Evolutionary conservation across 2,329 filamentous ascomycete genomes (phyloP), one percentile per base, ranked within the genome.

Genomic region (Trichoderma simmonsii): DNA sequence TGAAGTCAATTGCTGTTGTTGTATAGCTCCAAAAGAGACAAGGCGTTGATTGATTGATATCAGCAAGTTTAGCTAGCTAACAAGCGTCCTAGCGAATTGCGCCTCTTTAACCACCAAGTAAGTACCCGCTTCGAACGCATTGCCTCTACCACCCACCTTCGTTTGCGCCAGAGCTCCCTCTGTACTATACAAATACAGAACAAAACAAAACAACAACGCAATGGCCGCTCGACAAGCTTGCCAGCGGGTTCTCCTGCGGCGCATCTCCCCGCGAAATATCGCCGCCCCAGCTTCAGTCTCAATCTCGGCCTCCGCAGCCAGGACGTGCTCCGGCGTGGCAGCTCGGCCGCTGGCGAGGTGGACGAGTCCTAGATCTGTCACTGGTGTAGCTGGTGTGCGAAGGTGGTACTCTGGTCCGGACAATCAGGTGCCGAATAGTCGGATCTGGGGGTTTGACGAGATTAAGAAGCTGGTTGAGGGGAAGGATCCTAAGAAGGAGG

Each of bases 391-490:
- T 48, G 65, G 63, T 36, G 62, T 62, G 57, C 69, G 78, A 11
- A 75, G 76, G 43, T 82, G 80, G 73, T 82, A 80, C 30, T 73
- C 63, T 21, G 64, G 60, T 21, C 28, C 66, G 18, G 71, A 73
- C 6, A 74, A 43, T 4, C 39, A 65, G 32, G 66, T 68, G 26
- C 70, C 64, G 12, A 34, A 26, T 3, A 73, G 70, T 61, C 86
- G 82, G 76, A 77, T 83, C 11, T 89, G 86, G 82, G 79, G 75
- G 8, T 89, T 88, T 76, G 81, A 73, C 75, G 78, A 30, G 73
- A 78, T 43, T 74, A 72, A 73, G 18, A 70, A 67, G 39, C 30
- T 70, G 6, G 61, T 72, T 18, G 73, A 62, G 34, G 51, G 39
- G 1, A 64, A 72, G 63, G 57, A 67, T 6, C 21, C 57, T 15